Evolutionary conservation across 768 basidiomycete species (phyloP).

Genomic region (Mycena haematopus): DNA sequence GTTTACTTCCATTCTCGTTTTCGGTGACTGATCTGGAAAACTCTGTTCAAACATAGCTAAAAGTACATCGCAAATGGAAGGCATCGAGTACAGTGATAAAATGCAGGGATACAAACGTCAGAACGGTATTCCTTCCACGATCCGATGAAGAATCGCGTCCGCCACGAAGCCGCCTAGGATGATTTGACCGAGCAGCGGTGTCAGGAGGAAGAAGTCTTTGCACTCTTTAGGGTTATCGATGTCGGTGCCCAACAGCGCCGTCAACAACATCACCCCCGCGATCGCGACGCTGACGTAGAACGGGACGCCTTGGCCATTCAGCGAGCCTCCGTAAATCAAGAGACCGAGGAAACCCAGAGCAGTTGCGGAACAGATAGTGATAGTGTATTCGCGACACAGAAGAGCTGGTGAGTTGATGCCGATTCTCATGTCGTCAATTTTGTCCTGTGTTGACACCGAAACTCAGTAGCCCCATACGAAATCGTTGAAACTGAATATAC

Average conservation of each 20-base stretch:
- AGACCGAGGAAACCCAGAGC: slow-evolving; percentile 44
- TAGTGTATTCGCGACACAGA: slow-evolving; percentile 53
- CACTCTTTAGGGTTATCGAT: slow-evolving; percentile 37
- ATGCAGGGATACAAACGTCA: slow-evolving; percentile 5
- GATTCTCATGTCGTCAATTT: slow-evolving; percentile 56
- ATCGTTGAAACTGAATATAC: slow-evolving; percentile 16
- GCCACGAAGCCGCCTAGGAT: slow-evolving; percentile 34
- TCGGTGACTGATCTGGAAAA: background rate
- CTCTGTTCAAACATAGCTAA: background rate
- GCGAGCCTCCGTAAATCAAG: slow-evolving; percentile 50
- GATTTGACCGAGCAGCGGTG: slow-evolving; percentile 36
- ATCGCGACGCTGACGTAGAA: slow-evolving; percentile 37
- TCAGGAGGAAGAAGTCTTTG: slow-evolving; percentile 33
- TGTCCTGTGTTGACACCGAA: slow-evolving; percentile 10
- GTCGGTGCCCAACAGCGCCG: slow-evolving; percentile 30
- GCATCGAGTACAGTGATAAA: background rate
- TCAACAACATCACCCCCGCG: slow-evolving; percentile 29
- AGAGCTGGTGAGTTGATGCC: slow-evolving; percentile 67
- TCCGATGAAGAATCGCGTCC: slow-evolving; percentile 33
- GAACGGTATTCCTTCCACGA: slow-evolving; percentile 30
- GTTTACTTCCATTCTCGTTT: background rate
- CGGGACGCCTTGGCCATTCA: slow-evolving; percentile 48
- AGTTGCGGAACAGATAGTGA: slow-evolving; percentile 52
- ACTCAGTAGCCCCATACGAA: background rate
- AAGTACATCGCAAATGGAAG: background rate